Base-by-base conservation (phyloP, 176 grass and related monocot genomes). In the Cenchrus americanus region DNA sequence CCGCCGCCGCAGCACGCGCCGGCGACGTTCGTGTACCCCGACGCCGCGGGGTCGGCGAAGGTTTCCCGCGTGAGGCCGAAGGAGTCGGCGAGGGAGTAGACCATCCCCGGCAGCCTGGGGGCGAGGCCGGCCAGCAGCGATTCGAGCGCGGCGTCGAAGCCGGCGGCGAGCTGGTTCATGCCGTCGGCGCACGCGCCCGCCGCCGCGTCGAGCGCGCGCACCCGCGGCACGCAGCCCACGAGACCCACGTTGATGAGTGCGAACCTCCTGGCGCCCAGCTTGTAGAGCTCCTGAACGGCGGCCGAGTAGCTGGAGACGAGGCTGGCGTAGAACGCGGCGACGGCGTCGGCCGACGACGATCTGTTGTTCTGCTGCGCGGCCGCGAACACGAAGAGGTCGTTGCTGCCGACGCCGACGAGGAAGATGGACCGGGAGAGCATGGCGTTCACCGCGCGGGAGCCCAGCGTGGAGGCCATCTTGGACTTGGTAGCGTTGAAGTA, bases 341-440 rank as follows among this genome's bases (percentile, higher is more conserved):
- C 34, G 34, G 34, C 34, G 34, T 37, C 34, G 34, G 2, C 34
- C 3, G 34, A 37, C 34, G 34, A 37, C 34, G 32, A n/a, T n/a
- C 27, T 30, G 27, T 30, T 37, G 14, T 24, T 40, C 5, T 47
- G 12, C 51, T 15, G 51, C 51, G 51, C 15, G 51, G 51, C 10
- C 1, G 46, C 8, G 80, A 78, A 83, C 6, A 37, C 34, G 79
- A 87, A 87, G 19, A 91, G 10, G 51, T 91, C 85, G 69, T 91
- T 91, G 54, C 34, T 60, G 43, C 58, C 79, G n/a, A 53, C 9
- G 63, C 80, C 55, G 4, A 87, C 0, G 42, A 90, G 57, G 80
- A 87, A 30, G 85, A 91, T 27, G 27, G 80, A 91, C 3, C 27
- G 80, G 23, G 76, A 46, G 8, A 93, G 66, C 69, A 70, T 30